Evolutionary conservation across 2,329 filamentous ascomycete genomes (phyloP).

Genomic region (Xylariaceae sp.): DNA sequence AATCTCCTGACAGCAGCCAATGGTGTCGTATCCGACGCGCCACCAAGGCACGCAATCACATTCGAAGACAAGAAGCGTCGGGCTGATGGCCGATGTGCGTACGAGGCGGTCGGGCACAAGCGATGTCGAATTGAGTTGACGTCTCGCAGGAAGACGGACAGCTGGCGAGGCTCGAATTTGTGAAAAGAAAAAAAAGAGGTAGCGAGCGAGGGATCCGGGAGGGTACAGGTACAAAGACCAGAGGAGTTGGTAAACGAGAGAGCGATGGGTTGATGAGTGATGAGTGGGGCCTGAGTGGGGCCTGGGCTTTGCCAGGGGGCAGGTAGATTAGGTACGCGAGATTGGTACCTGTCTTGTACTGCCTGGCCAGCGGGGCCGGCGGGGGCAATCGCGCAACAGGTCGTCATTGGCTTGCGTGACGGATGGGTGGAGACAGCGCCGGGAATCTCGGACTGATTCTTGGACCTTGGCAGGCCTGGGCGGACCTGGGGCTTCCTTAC

Average conservation of each 20-base stretch:
- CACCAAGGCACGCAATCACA: slow-evolving; percentile 11
- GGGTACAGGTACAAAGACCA: slow-evolving; percentile 14
- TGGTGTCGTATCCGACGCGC: slow-evolving; percentile 8
- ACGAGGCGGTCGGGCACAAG: neutral
- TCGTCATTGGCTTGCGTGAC: slow-evolving; percentile 10
- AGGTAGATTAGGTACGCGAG: no score
- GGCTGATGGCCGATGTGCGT: neutral
- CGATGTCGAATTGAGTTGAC: slow-evolving; percentile 16
- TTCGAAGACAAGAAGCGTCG: slow-evolving; percentile 9
- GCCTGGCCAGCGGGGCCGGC: no score
- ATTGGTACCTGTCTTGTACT: no score
- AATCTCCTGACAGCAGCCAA: slow-evolving; percentile 12
- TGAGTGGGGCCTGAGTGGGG: slow-evolving; percentile 10
- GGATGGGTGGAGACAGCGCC: slow-evolving; percentile 13
- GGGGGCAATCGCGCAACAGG: slow-evolving; percentile 1
- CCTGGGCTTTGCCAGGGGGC: neutral
- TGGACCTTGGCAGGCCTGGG: no score
- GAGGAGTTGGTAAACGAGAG: no score
- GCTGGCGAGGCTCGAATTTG: slow-evolving; percentile 18
- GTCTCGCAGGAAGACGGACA: slow-evolving; percentile 17
- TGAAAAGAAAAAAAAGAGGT: slow-evolving; percentile 15
- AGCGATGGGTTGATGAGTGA: neutral
- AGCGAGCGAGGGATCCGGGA: slow-evolving; percentile 12
- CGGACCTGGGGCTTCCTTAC: no score
- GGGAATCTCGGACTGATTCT: slow-evolving; percentile 5